Percentiles rank a stretch among this genome's conserved stretches.
phyloP scores from a whole-genome alignment of 371 early-diverging fungal species.

The Mortierella sp. region DNA sequence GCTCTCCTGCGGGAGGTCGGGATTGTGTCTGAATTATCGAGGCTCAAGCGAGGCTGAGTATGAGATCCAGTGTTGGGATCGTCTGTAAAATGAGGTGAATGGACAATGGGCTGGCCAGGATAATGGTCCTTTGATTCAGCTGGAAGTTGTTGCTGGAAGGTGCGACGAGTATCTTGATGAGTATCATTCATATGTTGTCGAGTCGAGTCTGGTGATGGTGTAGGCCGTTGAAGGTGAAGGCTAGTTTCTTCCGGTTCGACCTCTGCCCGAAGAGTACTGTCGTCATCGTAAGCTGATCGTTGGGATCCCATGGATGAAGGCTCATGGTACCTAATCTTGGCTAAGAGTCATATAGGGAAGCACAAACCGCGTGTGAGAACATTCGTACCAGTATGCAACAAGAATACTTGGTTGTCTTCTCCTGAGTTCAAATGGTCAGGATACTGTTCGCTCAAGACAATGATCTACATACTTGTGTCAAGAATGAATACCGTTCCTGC shows the following conservation, averaged over 20 bases:
- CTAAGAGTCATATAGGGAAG: conserved; percentile 1
- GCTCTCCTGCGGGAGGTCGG: conserved; percentile 22
- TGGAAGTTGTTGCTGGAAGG: conserved; percentile 20
- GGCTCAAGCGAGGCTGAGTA: conserved; percentile 22
- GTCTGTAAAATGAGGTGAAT: conserved; percentile 10
- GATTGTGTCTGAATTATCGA: conserved; percentile 10
- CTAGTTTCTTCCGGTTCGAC: conserved; percentile 14
- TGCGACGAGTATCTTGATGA: conserved; percentile 8
- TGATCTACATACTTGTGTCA: conserved; percentile 66
- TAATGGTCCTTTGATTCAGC: background rate
- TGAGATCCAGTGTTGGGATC: conserved; percentile 16
- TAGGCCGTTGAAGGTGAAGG: conserved; percentile 15
- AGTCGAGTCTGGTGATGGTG: conserved; percentile 9
- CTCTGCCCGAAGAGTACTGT: conserved; percentile 10
- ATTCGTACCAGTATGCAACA: too few species aligned
- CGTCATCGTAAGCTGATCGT: conserved; percentile 20
- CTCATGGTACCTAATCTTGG: conserved; percentile 29
- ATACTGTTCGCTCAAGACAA: conserved; percentile 59
- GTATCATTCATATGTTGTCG: conserved; percentile 15
- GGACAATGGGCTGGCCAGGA: background rate
- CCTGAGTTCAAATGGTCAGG: too few species aligned
- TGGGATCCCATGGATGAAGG: conserved; percentile 4
- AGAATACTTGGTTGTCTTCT: too few species aligned
- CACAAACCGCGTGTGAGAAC: background rate
- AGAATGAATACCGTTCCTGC: conserved; percentile 63